Evolutionary conservation across 1,284 basidiomycete species (phyloP), one percentile per base, ranked within the genome.

Genomic region (Papiliotrema fonsecae): DNA sequence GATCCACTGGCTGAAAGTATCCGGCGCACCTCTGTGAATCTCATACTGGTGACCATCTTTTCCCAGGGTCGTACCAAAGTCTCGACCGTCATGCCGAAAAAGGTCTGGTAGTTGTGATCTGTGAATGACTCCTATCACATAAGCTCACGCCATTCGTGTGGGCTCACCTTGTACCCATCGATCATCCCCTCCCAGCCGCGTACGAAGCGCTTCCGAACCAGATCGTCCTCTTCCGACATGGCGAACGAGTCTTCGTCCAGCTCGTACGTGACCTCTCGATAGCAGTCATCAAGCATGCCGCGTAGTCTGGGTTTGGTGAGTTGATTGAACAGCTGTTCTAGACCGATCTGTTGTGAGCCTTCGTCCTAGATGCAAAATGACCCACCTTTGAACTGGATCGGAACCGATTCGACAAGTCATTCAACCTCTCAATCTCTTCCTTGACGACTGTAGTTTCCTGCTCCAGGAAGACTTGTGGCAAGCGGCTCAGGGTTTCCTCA

Each of bases 321-420:
- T 64, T 96, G 90, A 56, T 89, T 93, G 77, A 97, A 97, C 21
- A 97, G 77, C 62, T 93, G 89, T 58, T 97, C 94, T 35, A 97
- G 78, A 30, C 93, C 90, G 10, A 81, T 78, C 84, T 93, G 67
- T 2, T 21, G n/a, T 36, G 14, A 27, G 25, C 43, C 22, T 42
- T 27, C 44, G 22, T 26, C 18, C 32, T 27, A 7, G 24, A 16
- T 6, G 9, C 18, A 18, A 27, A 16, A 14, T 25, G 14, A 26
- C 45, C 52, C 63, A 88, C 89, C 67, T 85, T 83, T 45, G 87
- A 75, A 1, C 82, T 81, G 1, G 81, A 79, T 30, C 83, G 79
- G 65, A 93, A 84, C 58, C 83, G 85, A 1, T 78, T 74, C 1
- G 80, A 79, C n/a, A 69, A 52, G 31, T 69, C 62, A 4, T 51